Base-by-base conservation (phyloP, 116 monocot species). In the Posidonia oceanica region DNA sequence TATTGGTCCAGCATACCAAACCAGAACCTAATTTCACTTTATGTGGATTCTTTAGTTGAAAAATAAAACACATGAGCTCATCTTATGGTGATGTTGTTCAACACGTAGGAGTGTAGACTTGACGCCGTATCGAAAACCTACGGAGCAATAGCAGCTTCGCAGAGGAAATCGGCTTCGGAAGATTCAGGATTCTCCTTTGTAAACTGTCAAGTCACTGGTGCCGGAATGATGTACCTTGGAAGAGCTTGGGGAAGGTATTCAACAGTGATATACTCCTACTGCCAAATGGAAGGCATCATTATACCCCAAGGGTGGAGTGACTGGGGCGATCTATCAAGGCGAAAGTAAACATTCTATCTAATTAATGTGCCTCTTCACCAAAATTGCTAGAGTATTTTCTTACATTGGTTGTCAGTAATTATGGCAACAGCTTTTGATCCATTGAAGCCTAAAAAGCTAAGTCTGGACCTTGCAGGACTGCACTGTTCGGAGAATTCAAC, bases 221-320 rank as follows among this genome's bases (percentile, higher is more conserved):
- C 80, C 0, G 96, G 96, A 29, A 73, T 70, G 71, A 59, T 89
- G 39, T 91, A 86, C 61, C 41, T 96, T 56, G 96, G 96, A 14
- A 84, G 96, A 64, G 96, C 96, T n/a, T 96, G 96, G 96, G 96
- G 96, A n/a, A 70, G 66, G 38, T 91, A 82, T 60, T 84, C 96
- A 5, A 83, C 78, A 22, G 82, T 91, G 23, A 76, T 96, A 4
- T 96, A 91, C 40, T 82, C 89, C 66, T 83, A 58, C 59, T 87
- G 96, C 54, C 59, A 83, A 14, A 52, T 96, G 23, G 82, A 83
- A 0, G 52, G 75, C 39, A 85, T 91, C 39, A 69, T 96, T 23
- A 55, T 78, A 12, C 91, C 89, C 3, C 68, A 89, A 63, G 85
- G 96, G 20, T 96, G 96, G 96, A 78, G 58, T 68, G 96, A 96